These are phyloP conservation scores for Boehmeria nivea DNA, from an alignment of 306 rosid genomes.

Conservation along the genomic window DNA sequence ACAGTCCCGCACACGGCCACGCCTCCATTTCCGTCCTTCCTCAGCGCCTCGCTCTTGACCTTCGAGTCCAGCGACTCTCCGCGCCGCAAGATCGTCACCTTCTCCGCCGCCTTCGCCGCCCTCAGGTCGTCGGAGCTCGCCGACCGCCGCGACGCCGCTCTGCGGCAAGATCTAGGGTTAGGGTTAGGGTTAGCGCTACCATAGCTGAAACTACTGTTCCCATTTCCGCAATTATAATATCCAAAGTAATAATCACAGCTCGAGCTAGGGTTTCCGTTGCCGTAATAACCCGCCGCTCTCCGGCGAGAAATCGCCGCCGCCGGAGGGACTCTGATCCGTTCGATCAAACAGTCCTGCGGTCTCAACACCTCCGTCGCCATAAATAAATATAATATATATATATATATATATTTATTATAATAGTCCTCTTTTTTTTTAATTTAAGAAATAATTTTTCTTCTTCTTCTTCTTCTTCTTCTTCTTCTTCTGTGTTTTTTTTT, in stretches of 20 bases:
- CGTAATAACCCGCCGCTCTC: constrained; percentile 12
- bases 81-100: constrained; percentile 65
- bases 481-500: constrained; percentile 2
- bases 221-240: neutral
- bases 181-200: neutral
- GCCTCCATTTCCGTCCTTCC: constrained; percentile 34
- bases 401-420: neutral
- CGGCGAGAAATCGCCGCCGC: constrained; percentile 45
- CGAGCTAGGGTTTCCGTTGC: constrained; percentile 20
- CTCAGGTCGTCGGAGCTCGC: constrained; percentile 49
- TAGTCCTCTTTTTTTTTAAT: neutral
- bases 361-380: constrained; percentile 85
- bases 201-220: no score
- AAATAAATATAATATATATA: neutral
- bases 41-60: constrained; percentile 32
- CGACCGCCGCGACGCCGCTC: constrained; percentile 36
- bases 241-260: constrained; percentile 18
- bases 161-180: constrained; percentile 41
- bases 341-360: constrained; percentile 64
- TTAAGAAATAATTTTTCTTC: neutral
- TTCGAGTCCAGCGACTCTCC: constrained; percentile 69
- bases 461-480: neutral
- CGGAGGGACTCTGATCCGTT: constrained; percentile 38
- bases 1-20: constrained; percentile 43
- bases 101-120: constrained; percentile 46